Base-by-base conservation (phyloP, 2,329 filamentous ascomycete species). In the Aquanectria penicillioides region DNA sequence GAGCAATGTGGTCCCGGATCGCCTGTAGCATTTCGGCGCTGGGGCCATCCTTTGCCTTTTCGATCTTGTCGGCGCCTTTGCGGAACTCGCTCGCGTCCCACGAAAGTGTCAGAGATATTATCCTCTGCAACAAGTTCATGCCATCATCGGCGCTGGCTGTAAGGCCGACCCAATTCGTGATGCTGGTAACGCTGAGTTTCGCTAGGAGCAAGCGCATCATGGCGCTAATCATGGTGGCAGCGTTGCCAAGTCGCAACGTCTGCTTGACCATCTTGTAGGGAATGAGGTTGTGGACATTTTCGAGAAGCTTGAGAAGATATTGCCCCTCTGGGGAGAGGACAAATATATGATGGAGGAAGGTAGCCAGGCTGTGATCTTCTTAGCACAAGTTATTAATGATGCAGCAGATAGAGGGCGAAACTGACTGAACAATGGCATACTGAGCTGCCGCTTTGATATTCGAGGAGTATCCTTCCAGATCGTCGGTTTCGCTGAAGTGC, bases 161-260 rank as follows among this genome's bases (percentile, higher is more conserved):
- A 33, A 92, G 73, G 0, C 92, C 91, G 10, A 94, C 83, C 89
- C 89, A 94, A 71, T 93, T 94, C 5, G 91, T 92, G 47, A 94
- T 76, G 7, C 87, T 87, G 2, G 86, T 87, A 5, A 94, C 80
- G 64, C 89, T 91, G 55, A 93, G 78, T 75, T 95, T 95, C n/a
- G 91, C 88, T 12, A 95, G 81, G 13, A 94, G 81, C 13, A 94
- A 77, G 50, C 82, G 84, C 72, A 91, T 83, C 83, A 94, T 88
- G 57, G 83, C 91, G 68, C 84, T 90, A 54, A 94, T 88, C 91
- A 95, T 94, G 17, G 87, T 90, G 1, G 91, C 91, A 0, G 91
- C 91, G 71, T 94, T 95, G 6, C 91, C 89, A 12, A 94, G 83
- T 34, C 87, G 86, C 4, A 95, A 77, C 0, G 90, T 92, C 72